Percentiles rank a stretch among this genome's conserved stretches.
Conservation (phyloP, 2,329 filamentous ascomycete species). For the Scedosporium boydii region DNA sequence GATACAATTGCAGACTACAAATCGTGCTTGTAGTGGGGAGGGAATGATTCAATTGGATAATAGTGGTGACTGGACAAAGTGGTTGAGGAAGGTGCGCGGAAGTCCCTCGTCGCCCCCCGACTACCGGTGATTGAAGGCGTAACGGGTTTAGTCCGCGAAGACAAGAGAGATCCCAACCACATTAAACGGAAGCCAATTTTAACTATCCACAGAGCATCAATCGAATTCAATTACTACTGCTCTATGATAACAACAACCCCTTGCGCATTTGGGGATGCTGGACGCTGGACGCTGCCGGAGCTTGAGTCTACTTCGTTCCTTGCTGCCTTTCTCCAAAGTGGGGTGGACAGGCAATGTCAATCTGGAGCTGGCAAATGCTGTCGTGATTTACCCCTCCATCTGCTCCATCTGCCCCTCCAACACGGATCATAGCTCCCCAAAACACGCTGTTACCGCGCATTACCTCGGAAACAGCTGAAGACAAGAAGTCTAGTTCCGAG, state of each 20-base stretch:
- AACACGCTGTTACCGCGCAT: not conserved
- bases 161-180: no score
- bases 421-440: not conserved
- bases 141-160: no score
- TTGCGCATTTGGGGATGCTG: no score
- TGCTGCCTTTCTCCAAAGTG: no score
- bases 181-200: no score
- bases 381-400: not conserved
- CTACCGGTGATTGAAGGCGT: not conserved
- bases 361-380: not conserved
- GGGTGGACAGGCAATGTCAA: not conserved
- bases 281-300: no score
- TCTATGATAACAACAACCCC: no score
- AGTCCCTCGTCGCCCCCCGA: not conserved
- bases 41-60: not conserved
- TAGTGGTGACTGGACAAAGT: not conserved
- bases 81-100: not conserved
- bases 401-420: not conserved
- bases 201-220: no score
- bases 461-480: conserved; percentile 1
- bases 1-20: no score
- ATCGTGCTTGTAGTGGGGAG: not conserved
- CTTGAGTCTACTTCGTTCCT: no score
- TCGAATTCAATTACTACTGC: no score
- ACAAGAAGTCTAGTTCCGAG: not conserved